Base-by-base conservation (phyloP, 2,329 filamentous ascomycete species). In the Trichoderma asperellum region DNA sequence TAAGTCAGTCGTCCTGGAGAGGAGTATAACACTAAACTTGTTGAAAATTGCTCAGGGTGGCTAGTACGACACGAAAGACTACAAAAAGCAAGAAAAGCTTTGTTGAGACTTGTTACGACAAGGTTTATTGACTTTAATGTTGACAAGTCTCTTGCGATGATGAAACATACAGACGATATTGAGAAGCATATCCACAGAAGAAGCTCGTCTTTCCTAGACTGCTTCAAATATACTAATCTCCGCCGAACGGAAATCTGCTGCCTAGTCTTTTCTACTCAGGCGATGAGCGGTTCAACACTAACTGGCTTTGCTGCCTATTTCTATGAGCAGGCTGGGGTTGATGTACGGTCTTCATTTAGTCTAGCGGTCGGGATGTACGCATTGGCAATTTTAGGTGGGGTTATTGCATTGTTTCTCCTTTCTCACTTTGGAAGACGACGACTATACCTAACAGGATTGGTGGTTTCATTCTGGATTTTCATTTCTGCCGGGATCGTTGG, bases 211-310 rank as follows among this genome's bases (percentile, higher is more conserved):
- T 85, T 84, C 69, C 68, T 69, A 53, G 81, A 83, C 71, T 83
- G 81, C 72, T 85, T 85, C 73, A 77, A 77, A 27, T 79, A 79
- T 14, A 75, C 77, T 5, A 79, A 85, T 47, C 76, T 84, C 0
- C 81, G 83, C 16, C 79, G 86, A 21, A 87, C 85, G 7, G 83
- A 86, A 73, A 84, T 87, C 27, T 83, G 85, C 1, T 74, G 78
- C 49, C 70, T 75, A 4, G 72, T 77, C 4, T 80, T 76, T 61
- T 72, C 73, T 11, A 74, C 76, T 21, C 76, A 77, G 69, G 69
- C 72, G 0, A 70, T 76, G 0, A 75, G 71, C 16, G 76, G 77
- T 1, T 70, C 69, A 1, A 69, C 71, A 18, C 72, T 80, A 6
- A 75, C 76, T 27, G 75, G 72, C 12, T 79, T 76, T 60, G 69